A percentile compares a stretch with the other conserved stretches of the same genome.
These are phyloP conservation scores for Firmiana major DNA, from an alignment of 345 rosid genomes.

Conservation along the genomic window DNA sequence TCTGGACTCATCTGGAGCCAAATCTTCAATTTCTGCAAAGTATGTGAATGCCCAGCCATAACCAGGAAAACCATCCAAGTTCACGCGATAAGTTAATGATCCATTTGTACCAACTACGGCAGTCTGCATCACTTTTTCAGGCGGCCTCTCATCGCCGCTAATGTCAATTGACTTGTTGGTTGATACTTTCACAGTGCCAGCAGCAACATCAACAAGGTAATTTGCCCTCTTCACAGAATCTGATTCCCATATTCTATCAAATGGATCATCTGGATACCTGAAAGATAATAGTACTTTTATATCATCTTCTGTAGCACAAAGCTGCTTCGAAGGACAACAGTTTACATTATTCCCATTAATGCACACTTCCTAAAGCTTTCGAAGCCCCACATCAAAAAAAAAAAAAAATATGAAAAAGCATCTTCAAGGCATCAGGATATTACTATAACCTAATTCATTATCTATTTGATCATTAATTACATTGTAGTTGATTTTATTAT, in stretches of 20 bases:
- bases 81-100: conserved; percentile 74
- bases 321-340: background rate
- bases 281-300: background rate
- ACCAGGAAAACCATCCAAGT: conserved; percentile 93
- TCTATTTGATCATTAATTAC: background rate
- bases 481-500: background rate
- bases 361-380: background rate
- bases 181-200: conserved; percentile 72
- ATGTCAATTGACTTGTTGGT: conserved; percentile 55
- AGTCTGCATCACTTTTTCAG: conserved; percentile 96
- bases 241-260: conserved; percentile 94
- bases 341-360: background rate
- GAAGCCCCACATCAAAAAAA: background rate
- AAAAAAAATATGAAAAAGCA: background rate
- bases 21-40: conserved; percentile 90
- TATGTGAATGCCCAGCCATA: conserved; percentile 82
- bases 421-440: background rate
- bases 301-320: background rate
- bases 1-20: conserved; percentile 62
- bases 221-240: conserved; percentile 76
- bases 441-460: background rate
- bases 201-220: conserved; percentile 92
- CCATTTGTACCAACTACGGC: conserved; percentile 99
- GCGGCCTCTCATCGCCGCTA: conserved; percentile 50
- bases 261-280: conserved; percentile 97